phyloP scores from a whole-genome alignment of 139 green algal species.

The Auxenochlorella pyrenoidosa region DNA sequence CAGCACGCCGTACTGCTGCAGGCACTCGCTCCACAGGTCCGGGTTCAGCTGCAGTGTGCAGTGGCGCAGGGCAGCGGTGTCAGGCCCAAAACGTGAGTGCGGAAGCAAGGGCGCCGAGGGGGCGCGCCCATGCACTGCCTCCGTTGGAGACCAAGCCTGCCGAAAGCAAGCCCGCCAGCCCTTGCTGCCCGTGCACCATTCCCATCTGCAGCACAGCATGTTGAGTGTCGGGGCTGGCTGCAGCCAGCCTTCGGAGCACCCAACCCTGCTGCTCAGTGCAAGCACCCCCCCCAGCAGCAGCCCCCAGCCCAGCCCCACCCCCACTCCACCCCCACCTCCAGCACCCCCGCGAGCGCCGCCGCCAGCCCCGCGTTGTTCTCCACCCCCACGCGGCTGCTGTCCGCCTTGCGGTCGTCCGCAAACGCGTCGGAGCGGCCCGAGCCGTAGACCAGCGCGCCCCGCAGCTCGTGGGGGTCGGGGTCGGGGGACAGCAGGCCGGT shows the following conservation, averaged over 20 bases:
- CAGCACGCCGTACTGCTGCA: conserved; percentile 51
- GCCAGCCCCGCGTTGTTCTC: conserved; percentile 67
- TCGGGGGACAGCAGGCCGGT: conserved; percentile 55
- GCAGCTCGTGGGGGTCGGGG: conserved; percentile 66
- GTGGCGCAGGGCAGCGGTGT: not conserved
- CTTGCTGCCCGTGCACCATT: no score
- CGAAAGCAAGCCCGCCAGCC: no score
- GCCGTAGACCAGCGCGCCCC: conserved; percentile 74
- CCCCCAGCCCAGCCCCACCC: not conserved
- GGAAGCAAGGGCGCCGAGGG: no score
- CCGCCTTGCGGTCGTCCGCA: conserved; percentile 46
- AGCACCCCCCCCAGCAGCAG: not conserved
- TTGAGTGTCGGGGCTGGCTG: no score
- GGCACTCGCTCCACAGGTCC: conserved; percentile 47
- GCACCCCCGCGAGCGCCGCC: conserved; percentile 17
- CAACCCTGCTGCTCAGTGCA: no score
- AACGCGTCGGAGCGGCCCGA: conserved; percentile 53
- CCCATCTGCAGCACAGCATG: no score
- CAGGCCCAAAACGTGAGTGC: no score
- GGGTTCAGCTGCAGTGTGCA: conserved; percentile 18
- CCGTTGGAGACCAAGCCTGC: no score
- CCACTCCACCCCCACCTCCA: not conserved
- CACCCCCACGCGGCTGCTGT: conserved; percentile 47
- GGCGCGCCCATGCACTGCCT: no score
- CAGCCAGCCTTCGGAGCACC: no score